Conservation (phyloP, 352 stramenopile genomes). For the Phytophthora brassicae region DNA sequence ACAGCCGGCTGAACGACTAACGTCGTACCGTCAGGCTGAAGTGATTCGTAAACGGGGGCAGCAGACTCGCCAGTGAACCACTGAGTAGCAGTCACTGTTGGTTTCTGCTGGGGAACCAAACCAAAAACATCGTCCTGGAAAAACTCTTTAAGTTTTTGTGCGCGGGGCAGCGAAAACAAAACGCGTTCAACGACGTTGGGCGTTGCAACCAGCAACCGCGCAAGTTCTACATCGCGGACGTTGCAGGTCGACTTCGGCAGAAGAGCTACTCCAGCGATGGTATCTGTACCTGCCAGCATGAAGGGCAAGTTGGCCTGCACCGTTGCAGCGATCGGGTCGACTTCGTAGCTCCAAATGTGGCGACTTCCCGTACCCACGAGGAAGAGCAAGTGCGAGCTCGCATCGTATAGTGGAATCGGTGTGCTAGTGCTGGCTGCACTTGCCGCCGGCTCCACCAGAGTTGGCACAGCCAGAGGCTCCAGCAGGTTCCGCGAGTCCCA, state of each 20-base stretch:
- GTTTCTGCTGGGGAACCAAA: constrained; percentile 30
- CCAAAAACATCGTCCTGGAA: constrained; percentile 85
- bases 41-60: constrained; percentile 49
- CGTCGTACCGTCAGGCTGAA: constrained; percentile 52
- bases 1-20: no score
- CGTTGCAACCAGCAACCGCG: constrained; percentile 62
- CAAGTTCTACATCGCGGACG: constrained; percentile 69
- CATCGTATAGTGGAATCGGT: constrained; percentile 69
- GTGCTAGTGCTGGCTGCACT: constrained; percentile 45
- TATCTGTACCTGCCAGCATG: constrained; percentile 42
- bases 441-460: constrained; percentile 30
- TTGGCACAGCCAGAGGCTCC: constrained; percentile 49
- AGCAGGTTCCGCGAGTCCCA: constrained; percentile 77
- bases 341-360: constrained; percentile 78
- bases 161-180: constrained; percentile 68
- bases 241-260: constrained; percentile 69
- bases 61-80: constrained; percentile 64
- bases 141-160: constrained; percentile 64
- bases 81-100: constrained; percentile 35
- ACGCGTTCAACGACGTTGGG: constrained; percentile 51
- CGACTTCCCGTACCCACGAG: constrained; percentile 65
- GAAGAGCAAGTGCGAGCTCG: constrained; percentile 66
- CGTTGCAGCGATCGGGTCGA: constrained; percentile 37
- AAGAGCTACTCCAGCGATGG: constrained; percentile 61
- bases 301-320: constrained; percentile 71